Base-by-base conservation (phyloP, 495 filamentous ascomycete genomes). In the Penicillium bialowiezense region DNA sequence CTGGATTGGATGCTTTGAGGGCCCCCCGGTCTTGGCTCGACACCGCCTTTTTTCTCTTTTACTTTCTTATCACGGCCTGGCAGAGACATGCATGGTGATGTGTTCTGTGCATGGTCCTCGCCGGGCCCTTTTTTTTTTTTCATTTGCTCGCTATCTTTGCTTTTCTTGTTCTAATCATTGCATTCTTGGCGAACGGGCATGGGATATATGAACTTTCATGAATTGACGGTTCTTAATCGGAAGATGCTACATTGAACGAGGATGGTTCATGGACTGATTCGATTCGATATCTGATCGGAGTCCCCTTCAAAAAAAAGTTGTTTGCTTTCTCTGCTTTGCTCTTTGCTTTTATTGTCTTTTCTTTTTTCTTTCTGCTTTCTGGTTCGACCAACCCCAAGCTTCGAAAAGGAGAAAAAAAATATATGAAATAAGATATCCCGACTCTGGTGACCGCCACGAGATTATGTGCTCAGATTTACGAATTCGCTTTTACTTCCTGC, bases 1-100 rank as follows among this genome's bases (percentile, higher is more conserved):
- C 71, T 91, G 57, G 85, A 85, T 18, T 98, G 93, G 93, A 95
- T 96, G 90, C 60, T 78, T 65, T 65, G 70, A 78, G 37, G n/a
- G n/a, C n/a, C 38, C 26, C 41, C 17, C 20, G 32, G 14, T 48
- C 29, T 51, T 48, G 46, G 15, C 15, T 7, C n/a, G 17, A 17
- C 37, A 21, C 34, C 23, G n/a, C 20, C 43, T 29, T 5, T 36
- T 15, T 26, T 26, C 23, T 28, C 35, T 52, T 57, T 35, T 50
- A 26, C 44, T 44, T 38, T 19, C 35, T 48, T 40, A 48, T 55
- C 20, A 50, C 37, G 51, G 55, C 52, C 48, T 52, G 48, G 41
- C 41, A 13, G 51, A 54, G 54, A 56, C 58, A 44, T 64, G 61
- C 61, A 62, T 52, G 44, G 61, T 64, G 61, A 64, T 62, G 61